phyloP scores from a whole-genome alignment of 78 protist species.

The Dictyostelium firmibasis region DNA sequence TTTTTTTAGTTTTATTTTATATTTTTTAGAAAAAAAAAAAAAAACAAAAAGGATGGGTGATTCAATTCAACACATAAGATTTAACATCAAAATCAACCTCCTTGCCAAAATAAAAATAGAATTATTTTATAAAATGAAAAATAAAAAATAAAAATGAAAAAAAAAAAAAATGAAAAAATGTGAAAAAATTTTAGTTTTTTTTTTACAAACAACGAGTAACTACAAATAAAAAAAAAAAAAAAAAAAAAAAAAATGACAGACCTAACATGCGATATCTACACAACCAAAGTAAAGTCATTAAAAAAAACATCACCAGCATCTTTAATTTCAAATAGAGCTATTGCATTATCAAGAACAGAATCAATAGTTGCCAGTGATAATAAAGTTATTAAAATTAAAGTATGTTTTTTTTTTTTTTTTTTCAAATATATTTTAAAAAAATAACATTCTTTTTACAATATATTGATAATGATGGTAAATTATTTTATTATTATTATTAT shows the following conservation, averaged over 20 bases:
- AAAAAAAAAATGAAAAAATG: too few relatives aligned
- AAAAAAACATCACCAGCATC: constrained; percentile 46
- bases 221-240: neutral
- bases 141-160: too few relatives aligned
- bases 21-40: too few relatives aligned
- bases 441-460: neutral
- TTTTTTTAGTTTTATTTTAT: too few relatives aligned
- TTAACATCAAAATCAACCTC: too few relatives aligned
- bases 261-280: constrained; percentile 38
- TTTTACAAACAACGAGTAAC: neutral
- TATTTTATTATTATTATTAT: neutral
- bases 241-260: constrained; percentile 4
- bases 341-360: neutral
- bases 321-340: constrained; percentile 33
- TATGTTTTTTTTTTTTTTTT: neutral
- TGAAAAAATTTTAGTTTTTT: too few relatives aligned
- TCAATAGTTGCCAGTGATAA: constrained; percentile 18
- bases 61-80: too few relatives aligned
- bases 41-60: too few relatives aligned
- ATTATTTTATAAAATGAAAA: too few relatives aligned
- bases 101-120: too few relatives aligned
- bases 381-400: constrained; percentile 13
- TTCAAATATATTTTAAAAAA: neutral
- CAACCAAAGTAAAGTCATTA: constrained; percentile 31
- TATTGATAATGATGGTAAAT: too few relatives aligned